Percentiles rank a stretch among this genome's conserved stretches.
These are phyloP conservation scores for Mycosphaerelloides madeirae DNA, from an alignment of 2,329 filamentous ascomycete species.

Conservation along the genomic window DNA sequence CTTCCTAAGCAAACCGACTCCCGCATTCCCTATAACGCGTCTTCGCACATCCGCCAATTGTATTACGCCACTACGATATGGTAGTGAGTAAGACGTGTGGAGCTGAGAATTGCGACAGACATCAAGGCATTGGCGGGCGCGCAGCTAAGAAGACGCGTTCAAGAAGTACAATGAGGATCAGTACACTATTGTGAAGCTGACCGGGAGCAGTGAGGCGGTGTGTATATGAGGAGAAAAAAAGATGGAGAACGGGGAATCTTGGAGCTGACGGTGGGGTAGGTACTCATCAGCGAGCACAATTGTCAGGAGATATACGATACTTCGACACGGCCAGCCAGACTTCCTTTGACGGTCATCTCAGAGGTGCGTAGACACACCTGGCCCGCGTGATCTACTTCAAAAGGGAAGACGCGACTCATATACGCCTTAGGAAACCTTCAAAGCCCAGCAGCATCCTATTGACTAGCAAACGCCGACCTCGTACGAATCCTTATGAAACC, in stretches of 20 bases:
- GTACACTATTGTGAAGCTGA: constrained; percentile 81
- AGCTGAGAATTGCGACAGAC: constrained; percentile 51
- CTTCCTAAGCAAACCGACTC: too few species aligned
- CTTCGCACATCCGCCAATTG: too few species aligned
- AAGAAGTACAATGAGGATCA: constrained; percentile 96
- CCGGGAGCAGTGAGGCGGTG: constrained; percentile 76
- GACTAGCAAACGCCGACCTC: constrained; percentile 74
- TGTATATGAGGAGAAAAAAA: constrained; percentile 26
- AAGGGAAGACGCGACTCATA: background rate
- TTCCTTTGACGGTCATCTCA: constrained; percentile 85
- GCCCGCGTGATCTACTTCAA: background rate
- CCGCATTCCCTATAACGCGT: too few species aligned
- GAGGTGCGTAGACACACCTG: constrained; percentile 41
- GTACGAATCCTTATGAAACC: constrained; percentile 80
- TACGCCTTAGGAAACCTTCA: constrained; percentile 65
- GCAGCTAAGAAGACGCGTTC: constrained; percentile 74
- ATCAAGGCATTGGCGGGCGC: constrained; percentile 80
- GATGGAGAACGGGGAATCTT: background rate
- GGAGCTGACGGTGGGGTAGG: constrained; percentile 50
- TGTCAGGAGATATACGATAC: constrained; percentile 74
- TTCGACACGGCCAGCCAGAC: constrained; percentile 84
- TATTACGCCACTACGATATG: too few species aligned
- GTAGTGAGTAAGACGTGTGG: background rate
- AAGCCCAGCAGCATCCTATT: constrained; percentile 70
- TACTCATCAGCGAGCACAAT: constrained; percentile 82